These are phyloP conservation scores for Torulaspora delbrueckii DNA, from an alignment of 805 yeast genomes.

Conservation along the genomic window DNA sequence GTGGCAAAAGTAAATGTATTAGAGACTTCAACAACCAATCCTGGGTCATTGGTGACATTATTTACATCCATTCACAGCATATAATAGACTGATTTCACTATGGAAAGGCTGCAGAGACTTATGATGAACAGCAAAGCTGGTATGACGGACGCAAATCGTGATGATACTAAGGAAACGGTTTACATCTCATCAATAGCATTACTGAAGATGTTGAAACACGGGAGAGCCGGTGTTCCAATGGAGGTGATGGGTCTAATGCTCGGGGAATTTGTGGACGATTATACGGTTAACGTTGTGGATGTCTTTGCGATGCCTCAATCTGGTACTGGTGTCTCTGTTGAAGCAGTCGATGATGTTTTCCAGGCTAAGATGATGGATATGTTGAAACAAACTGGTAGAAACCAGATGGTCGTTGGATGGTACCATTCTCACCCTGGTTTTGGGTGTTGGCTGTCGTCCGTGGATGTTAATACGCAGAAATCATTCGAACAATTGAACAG, in stretches of 20 bases:
- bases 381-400: constrained; percentile 98
- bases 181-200: constrained; percentile 93
- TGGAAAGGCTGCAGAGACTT: constrained; percentile 43
- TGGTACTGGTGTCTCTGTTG: constrained; percentile 97
- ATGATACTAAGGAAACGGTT: constrained; percentile 94
- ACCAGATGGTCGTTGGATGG: constrained; percentile 99
- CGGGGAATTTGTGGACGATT: constrained; percentile 96
- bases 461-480: constrained; percentile 96
- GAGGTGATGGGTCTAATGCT: constrained; percentile 96
- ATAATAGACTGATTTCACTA: constrained; percentile 7
- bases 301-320: constrained; percentile 99
- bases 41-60: neutral
- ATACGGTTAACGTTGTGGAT: constrained; percentile 93
- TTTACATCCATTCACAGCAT: neutral
- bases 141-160: constrained; percentile 68
- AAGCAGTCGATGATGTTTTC: constrained; percentile 98
- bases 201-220: constrained; percentile 94
- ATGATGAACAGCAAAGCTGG: constrained; percentile 40
- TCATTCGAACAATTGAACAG: constrained; percentile 93
- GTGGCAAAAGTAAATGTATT: constrained; percentile 2
- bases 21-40: neutral
- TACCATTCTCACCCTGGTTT: constrained; percentile 99
- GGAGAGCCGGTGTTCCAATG: constrained; percentile 88
- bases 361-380: constrained; percentile 99
- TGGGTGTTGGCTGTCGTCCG: constrained; percentile 99